Evolutionary conservation across 1,284 basidiomycete genomes (phyloP), one percentile per base, ranked within the genome.

Genomic region (Cryptococcus wingfieldii): DNA sequence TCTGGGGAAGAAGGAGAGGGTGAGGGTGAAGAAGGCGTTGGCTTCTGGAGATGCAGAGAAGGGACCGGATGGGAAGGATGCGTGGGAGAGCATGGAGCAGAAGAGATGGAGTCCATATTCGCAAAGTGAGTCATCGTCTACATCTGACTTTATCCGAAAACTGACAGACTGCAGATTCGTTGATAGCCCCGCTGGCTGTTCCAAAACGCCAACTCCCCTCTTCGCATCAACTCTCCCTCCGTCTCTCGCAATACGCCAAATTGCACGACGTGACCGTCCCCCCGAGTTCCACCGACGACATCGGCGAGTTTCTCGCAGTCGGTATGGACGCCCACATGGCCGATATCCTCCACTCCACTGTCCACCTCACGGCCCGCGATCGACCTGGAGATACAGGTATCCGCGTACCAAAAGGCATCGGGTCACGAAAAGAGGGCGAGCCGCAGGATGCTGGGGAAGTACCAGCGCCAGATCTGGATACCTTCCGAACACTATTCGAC

Each of bases 221-320:
- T 0, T 65, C 70, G 1, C 55, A 61, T 28, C 71, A 75, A 51
- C 60, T 75, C 0, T 61, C 63, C 1, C 47, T 63, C 9, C 67
- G 70, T 3, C 50, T 75, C 5, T 58, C 62, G 1, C 60, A 66
- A 47, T 55, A 69, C 19, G 70, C 71, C 47, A 68, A 69, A 56
- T 57, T 56, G 9, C 67, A 65, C 45, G 65, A 63, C 42, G 57
- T 75, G 14, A 51, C 61, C 6, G 48, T 74, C 3, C 44, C 67
- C 1, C 54, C 63, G 3, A 69, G 69, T 16, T 55, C 61, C 2
- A 48, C 58, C 12, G 53, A 53, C 27, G 71, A 72, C 10, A 61
- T 74, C 14, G 74, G 74, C 56, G 70, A 76, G 53, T 76, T 77
- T 58, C 61, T 77, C 55, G 70, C 72, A 4, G 60, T 76, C 9